Conservation (phyloP, 2,329 filamentous ascomycete species). For the Epichloe bromicola region DNA sequence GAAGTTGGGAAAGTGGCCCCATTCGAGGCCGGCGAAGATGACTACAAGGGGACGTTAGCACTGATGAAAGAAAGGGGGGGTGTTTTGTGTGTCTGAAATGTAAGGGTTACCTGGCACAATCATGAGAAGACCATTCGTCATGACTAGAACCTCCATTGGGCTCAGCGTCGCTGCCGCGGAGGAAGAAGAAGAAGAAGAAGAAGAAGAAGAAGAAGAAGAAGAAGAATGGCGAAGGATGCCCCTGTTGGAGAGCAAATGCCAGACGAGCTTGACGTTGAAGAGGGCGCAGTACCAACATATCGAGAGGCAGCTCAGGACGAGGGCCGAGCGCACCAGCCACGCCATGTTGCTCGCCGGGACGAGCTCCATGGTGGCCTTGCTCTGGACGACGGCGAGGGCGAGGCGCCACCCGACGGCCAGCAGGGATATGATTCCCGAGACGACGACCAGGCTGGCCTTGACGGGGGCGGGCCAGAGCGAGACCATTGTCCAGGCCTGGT, state of each 20-base stretch:
- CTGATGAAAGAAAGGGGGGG: not conserved
- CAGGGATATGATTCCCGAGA: conserved; percentile 24
- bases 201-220: conserved; percentile 13
- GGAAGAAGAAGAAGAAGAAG: no score
- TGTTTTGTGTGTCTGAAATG: not conserved
- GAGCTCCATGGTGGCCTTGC: conserved; percentile 15
- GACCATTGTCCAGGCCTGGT: conserved; percentile 41
- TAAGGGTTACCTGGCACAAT: conserved; percentile 34
- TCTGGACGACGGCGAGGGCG: conserved; percentile 24
- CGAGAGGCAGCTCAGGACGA: conserved; percentile 26
- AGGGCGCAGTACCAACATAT: conserved; percentile 42
- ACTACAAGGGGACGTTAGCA: conserved; percentile 19
- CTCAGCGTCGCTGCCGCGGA: conserved; percentile 17
- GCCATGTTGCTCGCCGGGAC: conserved; percentile 12
- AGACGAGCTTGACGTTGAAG: conserved; percentile 38
- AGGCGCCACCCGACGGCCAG: conserved; percentile 20
- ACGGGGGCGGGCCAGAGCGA: conserved; percentile 29
- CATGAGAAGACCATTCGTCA: conserved; percentile 45
- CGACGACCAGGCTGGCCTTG: conserved; percentile 16
- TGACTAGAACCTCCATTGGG: conserved; percentile 41
- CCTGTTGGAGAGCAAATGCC: conserved; percentile 34
- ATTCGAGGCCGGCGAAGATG: conserved; percentile 37
- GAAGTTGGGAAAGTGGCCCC: conserved; percentile 28
- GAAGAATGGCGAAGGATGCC: conserved; percentile 30
- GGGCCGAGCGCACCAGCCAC: conserved; percentile 26